Percentiles rank a stretch among this genome's conserved stretches.
Conservation (phyloP, 1,139 yeast genomes). For the Spencermartinsiella ligniputridi region DNA sequence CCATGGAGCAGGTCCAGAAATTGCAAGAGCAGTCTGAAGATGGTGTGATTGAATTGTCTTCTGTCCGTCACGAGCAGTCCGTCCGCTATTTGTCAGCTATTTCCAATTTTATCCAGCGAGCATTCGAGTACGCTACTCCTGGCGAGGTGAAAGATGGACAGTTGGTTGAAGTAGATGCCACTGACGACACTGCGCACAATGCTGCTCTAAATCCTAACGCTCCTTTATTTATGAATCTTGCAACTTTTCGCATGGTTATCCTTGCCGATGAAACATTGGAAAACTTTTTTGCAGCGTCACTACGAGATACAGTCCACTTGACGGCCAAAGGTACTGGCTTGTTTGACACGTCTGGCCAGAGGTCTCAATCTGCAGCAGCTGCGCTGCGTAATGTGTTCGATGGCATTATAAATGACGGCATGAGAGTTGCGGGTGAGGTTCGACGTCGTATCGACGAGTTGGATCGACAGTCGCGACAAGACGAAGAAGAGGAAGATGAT, state of each 20-base stretch:
- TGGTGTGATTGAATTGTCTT: constrained; percentile 7
- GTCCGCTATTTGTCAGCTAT: constrained; percentile 85
- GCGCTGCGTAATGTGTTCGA: constrained; percentile 86
- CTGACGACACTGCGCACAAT: constrained; percentile 42
- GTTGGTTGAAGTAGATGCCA: constrained; percentile 7
- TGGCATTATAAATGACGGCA: constrained; percentile 86
- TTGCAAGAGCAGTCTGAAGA: constrained; percentile 13
- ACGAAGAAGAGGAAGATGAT: constrained; percentile 25
- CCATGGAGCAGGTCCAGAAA: constrained; percentile 17
- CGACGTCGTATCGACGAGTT: constrained; percentile 76
- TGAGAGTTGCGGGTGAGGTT: constrained; percentile 83
- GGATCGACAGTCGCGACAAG: constrained; percentile 21
- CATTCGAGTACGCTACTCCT: constrained; percentile 88
- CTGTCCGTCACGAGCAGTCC: constrained; percentile 63
- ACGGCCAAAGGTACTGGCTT: constrained; percentile 42
- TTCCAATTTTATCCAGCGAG: constrained; percentile 77
- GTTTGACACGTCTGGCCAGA: constrained; percentile 17
- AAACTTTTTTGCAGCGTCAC: constrained; percentile 65
- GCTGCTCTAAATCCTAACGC: constrained; percentile 77
- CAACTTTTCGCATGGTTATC: constrained; percentile 92
- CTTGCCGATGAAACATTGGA: constrained; percentile 93
- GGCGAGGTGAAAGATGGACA: constrained; percentile 38
- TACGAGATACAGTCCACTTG: constrained; percentile 63
- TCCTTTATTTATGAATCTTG: constrained; percentile 71
- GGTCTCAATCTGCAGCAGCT: constrained; percentile 33